Base-by-base conservation (phyloP, 75 land plant species). In the Chamaecyparis obtusa region DNA sequence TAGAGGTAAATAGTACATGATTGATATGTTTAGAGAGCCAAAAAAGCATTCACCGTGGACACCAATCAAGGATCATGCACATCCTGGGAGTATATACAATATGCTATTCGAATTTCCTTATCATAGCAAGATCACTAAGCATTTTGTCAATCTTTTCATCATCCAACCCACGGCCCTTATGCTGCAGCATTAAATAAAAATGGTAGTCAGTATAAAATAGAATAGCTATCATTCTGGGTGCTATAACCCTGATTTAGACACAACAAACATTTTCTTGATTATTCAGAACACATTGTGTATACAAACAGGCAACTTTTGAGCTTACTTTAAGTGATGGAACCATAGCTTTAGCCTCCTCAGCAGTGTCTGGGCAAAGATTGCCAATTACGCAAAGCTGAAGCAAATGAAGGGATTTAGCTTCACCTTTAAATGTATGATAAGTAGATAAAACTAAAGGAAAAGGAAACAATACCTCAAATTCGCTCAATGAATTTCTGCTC, bases 271-370 rank as follows among this genome's bases (percentile, higher is more conserved):
- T 16, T 8, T 30, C 19, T 44, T 24, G 16, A 39, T 13, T 37
- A 81, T 56, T 86, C n/a, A 64, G 57, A 80, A 46, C 57, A 15
- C n/a, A 9, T 64, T 4, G 24, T 24, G n/a, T 24, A 64, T 44
- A 69, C 13, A 30, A 74, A 80, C 3, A 43, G 57, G 33, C 9
- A 86, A 78, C 14, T 36, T 3, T 51, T 51, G 37, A 78, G 33
- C 81, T 91, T 88, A 96, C 96, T 91, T 93, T 92, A 79, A 96
- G 89, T n/a, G 99, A 93, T 46, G 99, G 99, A 60, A 97, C 99
- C 93, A 97, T 90, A 72, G 96, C 99, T 69, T 92, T 94, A 49
- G 98, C 99, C 91, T 97, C 99, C 84, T 97, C 99, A 57, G 94
- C 94, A 35, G 97, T 96, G 84, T 97, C 99, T 80, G 97, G 99